A percentile compares a stretch with the other conserved stretches of the same genome.
Conservation (phyloP, 805 yeast genomes). For the Candida dajiaensis region DNA sequence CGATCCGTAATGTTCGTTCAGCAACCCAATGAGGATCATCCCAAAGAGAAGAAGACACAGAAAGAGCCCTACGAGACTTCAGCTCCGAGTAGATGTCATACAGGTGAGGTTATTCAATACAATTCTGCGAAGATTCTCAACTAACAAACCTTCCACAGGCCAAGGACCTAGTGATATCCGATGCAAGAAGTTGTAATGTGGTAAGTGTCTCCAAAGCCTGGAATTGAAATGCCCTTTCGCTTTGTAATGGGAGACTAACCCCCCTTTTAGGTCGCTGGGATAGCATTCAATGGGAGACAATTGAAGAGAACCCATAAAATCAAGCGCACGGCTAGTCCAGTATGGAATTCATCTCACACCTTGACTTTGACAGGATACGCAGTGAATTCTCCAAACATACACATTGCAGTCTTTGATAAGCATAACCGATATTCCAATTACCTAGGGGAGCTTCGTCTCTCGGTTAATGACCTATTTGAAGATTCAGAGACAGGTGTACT, state of each 20-base stretch:
- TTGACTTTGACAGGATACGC: conserved; percentile 8
- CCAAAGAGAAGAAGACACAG: conserved; percentile 2
- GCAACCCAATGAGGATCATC: conserved; percentile 9
- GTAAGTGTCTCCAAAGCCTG: conserved; percentile 4
- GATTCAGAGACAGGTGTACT: conserved; percentile 4
- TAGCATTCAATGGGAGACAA: conserved; percentile 17
- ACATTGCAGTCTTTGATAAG: conserved; percentile 22
- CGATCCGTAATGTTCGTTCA: neutral
- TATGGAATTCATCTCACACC: conserved; percentile 16
- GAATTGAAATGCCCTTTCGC: no score
- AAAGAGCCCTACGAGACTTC: conserved; percentile 6
- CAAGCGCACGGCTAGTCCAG: conserved; percentile 20
- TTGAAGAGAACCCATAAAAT: conserved; percentile 16
- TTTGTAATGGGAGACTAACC: neutral
- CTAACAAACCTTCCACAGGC: conserved; percentile 7
- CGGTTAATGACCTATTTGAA: conserved; percentile 16
- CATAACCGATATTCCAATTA: conserved; percentile 23
- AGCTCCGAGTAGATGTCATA: conserved; percentile 14
- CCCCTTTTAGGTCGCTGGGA: conserved; percentile 18
- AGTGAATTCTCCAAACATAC: conserved; percentile 13
- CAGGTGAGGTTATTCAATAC: conserved; percentile 8
- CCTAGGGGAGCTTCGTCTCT: conserved; percentile 23
- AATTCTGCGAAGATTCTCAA: neutral
- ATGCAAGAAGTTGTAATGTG: conserved; percentile 9
- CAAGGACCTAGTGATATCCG: conserved; percentile 18